A percentile compares a stretch with the other conserved stretches of the same genome.
phyloP scores from a whole-genome alignment of 179 eudicot genomes.

The Monotropa hypopitys region DNA sequence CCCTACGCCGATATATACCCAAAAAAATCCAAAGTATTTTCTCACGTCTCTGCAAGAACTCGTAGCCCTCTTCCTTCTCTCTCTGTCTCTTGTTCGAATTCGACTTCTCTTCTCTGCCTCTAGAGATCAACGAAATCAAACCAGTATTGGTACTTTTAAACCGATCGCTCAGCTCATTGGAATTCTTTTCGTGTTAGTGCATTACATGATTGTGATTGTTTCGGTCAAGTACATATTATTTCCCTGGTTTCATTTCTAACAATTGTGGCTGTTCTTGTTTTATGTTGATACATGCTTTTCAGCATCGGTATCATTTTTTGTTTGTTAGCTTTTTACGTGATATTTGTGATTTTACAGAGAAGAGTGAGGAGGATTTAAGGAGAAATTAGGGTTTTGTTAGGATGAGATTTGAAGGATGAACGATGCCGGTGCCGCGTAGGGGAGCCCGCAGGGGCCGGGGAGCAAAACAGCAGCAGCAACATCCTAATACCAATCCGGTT shows the following conservation, averaged over 20 bases:
- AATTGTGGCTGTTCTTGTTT: background rate
- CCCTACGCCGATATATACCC: background rate
- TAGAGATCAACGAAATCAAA: background rate
- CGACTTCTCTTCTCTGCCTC: background rate
- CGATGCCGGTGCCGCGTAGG: constrained; percentile 44
- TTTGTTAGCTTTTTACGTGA: background rate
- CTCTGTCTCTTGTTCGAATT: constrained; percentile 2
- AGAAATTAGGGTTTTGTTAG: constrained; percentile 7
- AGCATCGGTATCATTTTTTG: background rate
- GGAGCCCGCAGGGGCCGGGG: constrained; percentile 52
- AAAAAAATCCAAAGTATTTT: background rate
- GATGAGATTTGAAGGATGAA: constrained; percentile 41
- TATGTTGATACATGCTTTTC: background rate
- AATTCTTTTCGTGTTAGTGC: background rate
- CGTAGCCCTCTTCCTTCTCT: background rate
- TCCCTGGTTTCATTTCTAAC: background rate
- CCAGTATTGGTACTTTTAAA: background rate
- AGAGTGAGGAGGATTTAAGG: constrained; percentile 1
- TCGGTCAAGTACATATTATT: background rate
- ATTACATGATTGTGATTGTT: background rate
- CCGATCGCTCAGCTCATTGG: background rate
- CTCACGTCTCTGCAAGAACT: constrained; percentile 7
- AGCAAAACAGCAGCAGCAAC: constrained; percentile 17
- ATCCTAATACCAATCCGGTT: constrained; percentile 6
- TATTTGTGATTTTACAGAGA: background rate